Percentiles rank a stretch among this genome's conserved stretches.
These are phyloP conservation scores for Ilex paraguariensis DNA, from an alignment of 305 asterid genomes.

Conservation along the genomic window DNA sequence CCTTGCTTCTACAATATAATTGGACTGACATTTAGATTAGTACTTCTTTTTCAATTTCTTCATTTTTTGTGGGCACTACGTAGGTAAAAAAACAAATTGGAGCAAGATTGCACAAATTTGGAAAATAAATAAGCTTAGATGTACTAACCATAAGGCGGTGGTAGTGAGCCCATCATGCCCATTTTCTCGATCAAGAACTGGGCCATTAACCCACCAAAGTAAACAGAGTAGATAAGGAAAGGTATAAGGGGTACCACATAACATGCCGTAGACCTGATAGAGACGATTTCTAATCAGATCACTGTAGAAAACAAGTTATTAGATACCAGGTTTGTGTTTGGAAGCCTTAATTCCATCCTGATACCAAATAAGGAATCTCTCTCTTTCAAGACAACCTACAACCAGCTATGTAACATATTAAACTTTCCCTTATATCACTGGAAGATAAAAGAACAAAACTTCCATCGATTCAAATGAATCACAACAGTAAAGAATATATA, in stretches of 20 bases:
- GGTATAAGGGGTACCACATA: slow-evolving; percentile 78
- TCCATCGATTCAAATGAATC: not conserved
- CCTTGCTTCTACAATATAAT: too few species aligned
- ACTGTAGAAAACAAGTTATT: slow-evolving; percentile 8
- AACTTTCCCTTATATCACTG: not conserved
- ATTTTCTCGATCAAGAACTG: slow-evolving; percentile 85
- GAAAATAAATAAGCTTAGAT: slow-evolving; percentile 11
- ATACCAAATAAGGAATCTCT: not conserved
- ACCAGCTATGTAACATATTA: slow-evolving; percentile 6
- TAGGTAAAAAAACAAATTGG: too few species aligned
- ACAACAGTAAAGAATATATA: not conserved
- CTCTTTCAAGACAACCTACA: slow-evolving; percentile 8
- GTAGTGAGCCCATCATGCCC: slow-evolving; percentile 94
- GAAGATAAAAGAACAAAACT: not conserved
- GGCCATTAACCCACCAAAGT: slow-evolving; percentile 86
- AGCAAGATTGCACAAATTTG: not conserved
- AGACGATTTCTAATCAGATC: slow-evolving; percentile 25
- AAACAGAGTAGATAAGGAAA: slow-evolving; percentile 63
- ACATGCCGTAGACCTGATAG: slow-evolving; percentile 71
- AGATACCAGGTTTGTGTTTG: slow-evolving; percentile 12
- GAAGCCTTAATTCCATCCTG: slow-evolving; percentile 1
- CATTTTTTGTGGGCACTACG: too few species aligned
- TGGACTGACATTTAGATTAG: too few species aligned
- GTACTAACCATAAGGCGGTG: slow-evolving; percentile 90
- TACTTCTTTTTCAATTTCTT: too few species aligned